A percentile compares a stretch with the other conserved stretches of the same genome.
These are phyloP conservation scores for Hypocreales sp. DNA, from an alignment of 2,329 filamentous ascomycete species.

Conservation along the genomic window DNA sequence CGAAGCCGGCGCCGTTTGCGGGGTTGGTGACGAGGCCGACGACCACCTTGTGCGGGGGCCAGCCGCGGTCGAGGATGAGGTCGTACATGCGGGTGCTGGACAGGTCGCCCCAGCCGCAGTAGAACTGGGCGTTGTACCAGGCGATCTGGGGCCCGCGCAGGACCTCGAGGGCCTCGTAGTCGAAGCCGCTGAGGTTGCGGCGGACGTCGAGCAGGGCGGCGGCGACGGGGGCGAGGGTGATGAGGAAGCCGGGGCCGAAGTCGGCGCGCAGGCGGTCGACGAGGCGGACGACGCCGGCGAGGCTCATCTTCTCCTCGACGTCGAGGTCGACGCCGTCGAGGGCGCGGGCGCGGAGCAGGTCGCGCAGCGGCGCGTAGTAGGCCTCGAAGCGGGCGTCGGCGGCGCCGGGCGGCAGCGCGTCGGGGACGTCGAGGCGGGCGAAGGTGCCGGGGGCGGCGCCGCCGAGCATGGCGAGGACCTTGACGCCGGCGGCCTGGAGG, in stretches of 20 bases:
- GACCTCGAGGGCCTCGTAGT: constrained; percentile 60
- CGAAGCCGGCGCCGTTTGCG: constrained; percentile 47
- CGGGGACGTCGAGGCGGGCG: constrained; percentile 35
- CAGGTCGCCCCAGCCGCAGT: constrained; percentile 68
- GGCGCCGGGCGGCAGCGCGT: constrained; percentile 22
- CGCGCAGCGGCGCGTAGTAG: constrained; percentile 55
- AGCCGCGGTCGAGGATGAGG: constrained; percentile 43
- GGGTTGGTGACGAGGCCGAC: constrained; percentile 70
- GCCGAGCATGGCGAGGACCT: constrained; percentile 74
- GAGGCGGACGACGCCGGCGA: constrained; percentile 48
- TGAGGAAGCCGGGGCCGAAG: constrained; percentile 56
- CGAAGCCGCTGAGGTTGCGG: constrained; percentile 63
- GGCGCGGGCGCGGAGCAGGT: constrained; percentile 43
- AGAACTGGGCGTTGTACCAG: constrained; percentile 90
- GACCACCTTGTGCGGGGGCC: constrained; percentile 58
- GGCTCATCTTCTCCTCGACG: constrained; percentile 61
- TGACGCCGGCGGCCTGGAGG: constrained; percentile 59
- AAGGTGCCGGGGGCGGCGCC: constrained; percentile 69
- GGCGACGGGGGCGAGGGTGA: constrained; percentile 71
- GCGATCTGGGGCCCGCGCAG: constrained; percentile 49
- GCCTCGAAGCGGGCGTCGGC: constrained; percentile 46
- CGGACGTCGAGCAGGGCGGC: constrained; percentile 44
- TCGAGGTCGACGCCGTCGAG: constrained; percentile 65
- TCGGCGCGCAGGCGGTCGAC: constrained; percentile 53
- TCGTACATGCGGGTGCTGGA: constrained; percentile 31